A percentile compares a stretch with the other conserved stretches of the same genome.
phyloP scores from a whole-genome alignment of 2,329 filamentous ascomycete species.

The Didymella exigua region DNA sequence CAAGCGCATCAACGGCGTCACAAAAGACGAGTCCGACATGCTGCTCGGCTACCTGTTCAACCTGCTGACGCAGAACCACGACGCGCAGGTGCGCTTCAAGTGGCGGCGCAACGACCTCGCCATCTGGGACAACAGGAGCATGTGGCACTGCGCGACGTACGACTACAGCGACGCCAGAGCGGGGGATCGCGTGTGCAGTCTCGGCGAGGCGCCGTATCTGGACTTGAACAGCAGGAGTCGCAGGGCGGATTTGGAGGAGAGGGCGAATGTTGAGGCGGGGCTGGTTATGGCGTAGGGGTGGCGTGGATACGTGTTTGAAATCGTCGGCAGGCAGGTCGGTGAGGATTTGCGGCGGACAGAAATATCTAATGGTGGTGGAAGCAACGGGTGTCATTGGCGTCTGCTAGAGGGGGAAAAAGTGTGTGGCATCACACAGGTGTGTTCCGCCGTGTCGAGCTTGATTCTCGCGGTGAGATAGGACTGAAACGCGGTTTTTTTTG shows the following conservation, averaged over 20 bases:
- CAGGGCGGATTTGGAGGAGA: constrained; percentile 46
- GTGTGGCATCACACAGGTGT: no score
- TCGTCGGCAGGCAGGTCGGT: no score
- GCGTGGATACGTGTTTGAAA: no score
- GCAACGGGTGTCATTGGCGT: no score
- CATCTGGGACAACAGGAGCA: constrained; percentile 71
- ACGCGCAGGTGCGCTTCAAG: constrained; percentile 58
- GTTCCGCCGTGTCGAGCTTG: no score
- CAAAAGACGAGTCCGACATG: constrained; percentile 52
- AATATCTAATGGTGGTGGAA: no score
- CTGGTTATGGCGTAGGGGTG: constrained; percentile 3
- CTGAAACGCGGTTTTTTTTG: no score
- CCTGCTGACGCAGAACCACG: constrained; percentile 57
- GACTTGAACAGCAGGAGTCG: constrained; percentile 59
- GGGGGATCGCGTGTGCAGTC: constrained; percentile 57
- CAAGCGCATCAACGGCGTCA: constrained; percentile 54
- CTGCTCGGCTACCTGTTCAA: constrained; percentile 53
- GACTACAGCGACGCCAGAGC: constrained; percentile 64
- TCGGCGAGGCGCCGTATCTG: constrained; percentile 63
- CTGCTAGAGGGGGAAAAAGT: no score
- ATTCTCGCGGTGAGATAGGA: no score
- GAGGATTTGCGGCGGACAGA: no score
- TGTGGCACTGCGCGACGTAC: constrained; percentile 66
- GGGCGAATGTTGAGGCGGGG: constrained; percentile 7
- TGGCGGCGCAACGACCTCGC: constrained; percentile 52